Conservation (phyloP, 1,284 basidiomycete genomes). For the Phylloporus sp. region DNA sequence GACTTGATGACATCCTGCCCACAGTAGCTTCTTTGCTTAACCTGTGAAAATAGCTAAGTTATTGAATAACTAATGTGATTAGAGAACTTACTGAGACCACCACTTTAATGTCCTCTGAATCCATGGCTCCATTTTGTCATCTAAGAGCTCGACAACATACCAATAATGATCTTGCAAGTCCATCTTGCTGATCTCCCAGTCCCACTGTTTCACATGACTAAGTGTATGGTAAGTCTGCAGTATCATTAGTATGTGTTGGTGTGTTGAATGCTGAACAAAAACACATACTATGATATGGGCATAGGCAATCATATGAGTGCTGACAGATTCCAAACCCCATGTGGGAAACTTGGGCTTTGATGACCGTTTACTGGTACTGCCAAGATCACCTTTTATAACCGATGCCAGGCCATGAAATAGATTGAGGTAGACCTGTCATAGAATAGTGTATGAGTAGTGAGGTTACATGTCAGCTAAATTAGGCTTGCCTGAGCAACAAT, state of each 20-base stretch:
- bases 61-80: not conserved
- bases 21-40: not conserved
- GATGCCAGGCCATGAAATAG: too few species aligned
- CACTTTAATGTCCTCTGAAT: not conserved
- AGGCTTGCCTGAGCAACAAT: too few species aligned
- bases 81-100: conserved; percentile 8
- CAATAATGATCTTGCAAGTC: conserved; percentile 8
- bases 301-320: conserved; percentile 4
- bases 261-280: not conserved
- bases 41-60: not conserved
- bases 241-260: not conserved
- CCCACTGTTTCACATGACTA: conserved; percentile 6
- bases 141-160: conserved; percentile 4
- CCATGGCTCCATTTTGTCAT: conserved; percentile 5
- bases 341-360: too few species aligned
- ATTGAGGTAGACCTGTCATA: too few species aligned
- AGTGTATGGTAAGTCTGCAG: conserved; percentile 1
- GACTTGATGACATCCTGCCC: too few species aligned
- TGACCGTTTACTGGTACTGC: too few species aligned
- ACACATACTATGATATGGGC: conserved; percentile 2
- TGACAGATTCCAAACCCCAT: too few species aligned
- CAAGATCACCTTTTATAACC: too few species aligned
- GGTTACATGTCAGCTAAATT: too few species aligned
- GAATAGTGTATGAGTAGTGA: too few species aligned
- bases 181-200: not conserved